Conservation (phyloP, 331 rosid species). For the Rhamnella rubrinervis region DNA sequence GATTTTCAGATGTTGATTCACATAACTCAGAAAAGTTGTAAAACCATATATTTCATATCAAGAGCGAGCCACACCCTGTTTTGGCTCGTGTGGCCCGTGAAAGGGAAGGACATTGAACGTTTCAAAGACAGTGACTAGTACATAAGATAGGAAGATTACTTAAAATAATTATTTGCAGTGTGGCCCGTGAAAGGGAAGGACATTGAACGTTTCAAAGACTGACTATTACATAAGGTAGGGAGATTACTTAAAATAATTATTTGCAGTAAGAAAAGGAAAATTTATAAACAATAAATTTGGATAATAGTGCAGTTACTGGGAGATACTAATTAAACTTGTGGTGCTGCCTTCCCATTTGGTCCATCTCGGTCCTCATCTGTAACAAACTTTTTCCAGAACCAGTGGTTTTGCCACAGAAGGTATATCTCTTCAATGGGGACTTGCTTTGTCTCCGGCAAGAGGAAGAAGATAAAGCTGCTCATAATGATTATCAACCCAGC, state of each 20-base stretch:
- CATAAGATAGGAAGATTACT: no score
- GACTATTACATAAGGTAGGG: no score
- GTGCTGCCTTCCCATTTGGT: slow-evolving; percentile 23
- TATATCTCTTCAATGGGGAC: slow-evolving; percentile 92
- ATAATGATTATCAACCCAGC: slow-evolving; percentile 64
- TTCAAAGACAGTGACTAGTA: no score
- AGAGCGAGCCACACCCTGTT: no score
- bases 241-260: no score
- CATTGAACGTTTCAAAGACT: no score
- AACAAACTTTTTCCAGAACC: slow-evolving; percentile 79
- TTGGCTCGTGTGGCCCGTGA: no score
- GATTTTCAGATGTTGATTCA: no score
- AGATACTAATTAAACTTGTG: slow-evolving; percentile 14
- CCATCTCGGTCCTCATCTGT: slow-evolving; percentile 25
- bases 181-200: no score
- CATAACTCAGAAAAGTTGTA: no score
- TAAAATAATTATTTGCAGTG: neutral
- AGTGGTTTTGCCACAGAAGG: slow-evolving; percentile 76
- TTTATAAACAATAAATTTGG: neutral
- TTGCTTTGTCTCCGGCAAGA: slow-evolving; percentile 90
- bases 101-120: no score
- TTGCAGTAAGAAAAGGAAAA: neutral
- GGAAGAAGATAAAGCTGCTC: slow-evolving; percentile 75
- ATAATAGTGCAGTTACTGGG: neutral
- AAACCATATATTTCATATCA: no score